phyloP scores from a whole-genome alignment of 1,284 basidiomycete genomes.

The Boletus semigastroideus region DNA sequence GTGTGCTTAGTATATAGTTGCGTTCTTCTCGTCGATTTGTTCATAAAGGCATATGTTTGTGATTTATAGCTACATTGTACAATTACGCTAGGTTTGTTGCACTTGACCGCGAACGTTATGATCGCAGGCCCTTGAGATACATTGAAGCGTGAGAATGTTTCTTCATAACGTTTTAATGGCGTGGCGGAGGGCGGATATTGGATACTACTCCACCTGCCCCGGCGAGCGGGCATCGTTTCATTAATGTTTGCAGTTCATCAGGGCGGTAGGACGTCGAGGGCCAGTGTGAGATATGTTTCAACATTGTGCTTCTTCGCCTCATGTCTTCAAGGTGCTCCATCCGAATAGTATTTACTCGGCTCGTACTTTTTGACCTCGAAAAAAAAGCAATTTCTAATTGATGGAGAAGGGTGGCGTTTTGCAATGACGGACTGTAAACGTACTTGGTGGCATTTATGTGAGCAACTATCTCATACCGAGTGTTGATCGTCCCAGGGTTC shows the following conservation, averaged over 20 bases:
- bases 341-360: background rate
- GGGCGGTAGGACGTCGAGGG: background rate
- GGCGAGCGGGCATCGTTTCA: background rate
- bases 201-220: background rate
- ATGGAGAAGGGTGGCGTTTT: too few relatives aligned
- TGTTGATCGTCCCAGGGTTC: slow-evolving; percentile 1
- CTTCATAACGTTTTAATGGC: too few relatives aligned
- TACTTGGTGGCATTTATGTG: background rate
- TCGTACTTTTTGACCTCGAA: too few relatives aligned
- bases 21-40: slow-evolving; percentile 24
- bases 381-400: too few relatives aligned
- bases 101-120: background rate
- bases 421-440: too few relatives aligned
- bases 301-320: slow-evolving; percentile 4
- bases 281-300: slow-evolving; percentile 2
- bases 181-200: background rate
- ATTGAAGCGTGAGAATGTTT: too few relatives aligned
- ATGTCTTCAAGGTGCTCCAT: background rate
- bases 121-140: too few relatives aligned
- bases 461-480: slow-evolving; percentile 5
- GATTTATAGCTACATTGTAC: background rate
- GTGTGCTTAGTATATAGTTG: slow-evolving; percentile 1
- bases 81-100: slow-evolving; percentile 20
- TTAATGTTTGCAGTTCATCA: background rate
- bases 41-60: background rate